These are phyloP conservation scores for Trichocladium uniseriatum DNA, from an alignment of 495 filamentous ascomycete genomes.

Conservation along the genomic window DNA sequence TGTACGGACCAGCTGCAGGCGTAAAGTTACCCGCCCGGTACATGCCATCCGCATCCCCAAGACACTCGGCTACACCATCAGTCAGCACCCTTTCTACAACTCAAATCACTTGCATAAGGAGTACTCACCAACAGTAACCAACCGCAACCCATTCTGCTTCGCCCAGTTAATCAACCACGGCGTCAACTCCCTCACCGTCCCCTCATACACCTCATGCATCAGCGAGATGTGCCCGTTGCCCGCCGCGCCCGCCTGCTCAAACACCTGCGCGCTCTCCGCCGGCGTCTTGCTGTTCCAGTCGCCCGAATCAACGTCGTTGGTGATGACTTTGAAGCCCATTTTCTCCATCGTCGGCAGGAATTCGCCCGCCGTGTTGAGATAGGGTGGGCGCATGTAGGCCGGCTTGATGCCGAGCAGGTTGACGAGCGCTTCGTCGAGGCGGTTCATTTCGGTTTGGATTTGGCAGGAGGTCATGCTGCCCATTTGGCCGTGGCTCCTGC, in stretches of 20 bases:
- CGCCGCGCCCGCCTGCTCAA: slow-evolving; percentile 35
- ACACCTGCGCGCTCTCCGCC: slow-evolving; percentile 33
- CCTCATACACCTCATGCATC: slow-evolving; percentile 46
- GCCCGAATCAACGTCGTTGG: slow-evolving; percentile 43
- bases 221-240: slow-evolving; percentile 46
- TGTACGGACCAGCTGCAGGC: slow-evolving; percentile 14
- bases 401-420: slow-evolving; percentile 46
- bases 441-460: slow-evolving; percentile 40
- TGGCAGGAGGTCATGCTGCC: slow-evolving; percentile 31
- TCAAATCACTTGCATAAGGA: neutral
- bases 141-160: slow-evolving; percentile 39
- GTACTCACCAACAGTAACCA: slow-evolving; percentile 44
- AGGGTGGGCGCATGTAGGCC: slow-evolving; percentile 45
- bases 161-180: slow-evolving; percentile 48
- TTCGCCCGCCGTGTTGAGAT: slow-evolving; percentile 40
- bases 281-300: slow-evolving; percentile 46
- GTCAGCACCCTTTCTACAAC: slow-evolving; percentile 20
- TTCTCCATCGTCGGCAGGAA: slow-evolving; percentile 36
- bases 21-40: slow-evolving; percentile 37
- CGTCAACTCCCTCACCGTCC: slow-evolving; percentile 39
- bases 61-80: slow-evolving; percentile 35
- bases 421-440: slow-evolving; percentile 42
- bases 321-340: slow-evolving; percentile 46
- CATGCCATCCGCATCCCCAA: slow-evolving; percentile 37
- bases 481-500: slow-evolving; percentile 39